Evolutionary conservation across 2,329 filamentous ascomycete species (phyloP).

Genomic region (Zelopaecilomyces penicillatus): DNA sequence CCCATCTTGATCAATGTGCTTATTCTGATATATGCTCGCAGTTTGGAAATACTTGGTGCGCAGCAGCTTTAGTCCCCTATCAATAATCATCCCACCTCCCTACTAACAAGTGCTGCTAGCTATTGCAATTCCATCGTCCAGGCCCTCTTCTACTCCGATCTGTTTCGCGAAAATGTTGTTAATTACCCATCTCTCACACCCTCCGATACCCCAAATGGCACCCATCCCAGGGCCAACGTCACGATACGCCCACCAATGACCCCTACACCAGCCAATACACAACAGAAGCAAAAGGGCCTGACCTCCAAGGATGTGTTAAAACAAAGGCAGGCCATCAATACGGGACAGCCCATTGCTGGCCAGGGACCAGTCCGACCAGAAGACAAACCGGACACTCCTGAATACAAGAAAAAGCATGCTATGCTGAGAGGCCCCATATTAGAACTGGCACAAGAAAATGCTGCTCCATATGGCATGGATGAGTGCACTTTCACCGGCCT

Average conservation of each 20-base stretch:
- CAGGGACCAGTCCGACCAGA: constrained; percentile 60
- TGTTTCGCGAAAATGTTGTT: constrained; percentile 89
- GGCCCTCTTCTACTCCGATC: constrained; percentile 89
- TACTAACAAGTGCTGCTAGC: constrained; percentile 39
- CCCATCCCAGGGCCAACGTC: constrained; percentile 47
- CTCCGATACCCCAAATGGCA: constrained; percentile 58
- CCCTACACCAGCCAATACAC: constrained; percentile 32
- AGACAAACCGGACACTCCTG: constrained; percentile 87
- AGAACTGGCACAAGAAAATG: constrained; percentile 75
- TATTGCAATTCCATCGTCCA: constrained; percentile 99
- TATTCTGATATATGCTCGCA: constrained; percentile 37
- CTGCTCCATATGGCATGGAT: constrained; percentile 77
- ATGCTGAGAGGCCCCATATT: constrained; percentile 81
- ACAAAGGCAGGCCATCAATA: constrained; percentile 45
- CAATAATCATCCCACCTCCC: not conserved
- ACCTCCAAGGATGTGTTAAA: constrained; percentile 47
- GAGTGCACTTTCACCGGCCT: constrained; percentile 91
- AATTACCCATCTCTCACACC: constrained; percentile 74
- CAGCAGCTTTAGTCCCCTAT: constrained; percentile 5
- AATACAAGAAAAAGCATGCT: constrained; percentile 96
- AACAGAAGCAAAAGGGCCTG: constrained; percentile 44
- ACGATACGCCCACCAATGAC: constrained; percentile 50
- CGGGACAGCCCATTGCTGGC: constrained; percentile 45
- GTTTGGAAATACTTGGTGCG: constrained; percentile 97
- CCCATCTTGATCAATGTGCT: constrained; percentile 1